Conservation (phyloP, 2,329 filamentous ascomycete genomes). For the Botrytis deweyae region DNA sequence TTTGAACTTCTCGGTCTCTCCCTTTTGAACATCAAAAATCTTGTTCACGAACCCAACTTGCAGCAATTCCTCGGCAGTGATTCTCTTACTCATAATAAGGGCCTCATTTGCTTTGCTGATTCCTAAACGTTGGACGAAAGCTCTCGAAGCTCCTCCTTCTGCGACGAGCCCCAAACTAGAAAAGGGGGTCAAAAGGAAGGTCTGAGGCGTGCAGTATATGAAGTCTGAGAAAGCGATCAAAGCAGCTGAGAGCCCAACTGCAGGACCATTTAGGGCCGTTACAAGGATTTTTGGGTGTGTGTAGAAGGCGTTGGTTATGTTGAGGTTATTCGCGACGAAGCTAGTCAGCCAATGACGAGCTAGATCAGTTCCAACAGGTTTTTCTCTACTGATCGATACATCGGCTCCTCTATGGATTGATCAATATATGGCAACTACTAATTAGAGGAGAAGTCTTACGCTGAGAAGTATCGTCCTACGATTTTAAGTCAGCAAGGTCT, state of each 20-base stretch:
- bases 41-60: constrained; percentile 81
- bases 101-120: constrained; percentile 86
- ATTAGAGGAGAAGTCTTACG: constrained; percentile 53
- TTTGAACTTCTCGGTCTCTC: constrained; percentile 68
- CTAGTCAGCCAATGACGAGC: constrained; percentile 60
- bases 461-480: constrained; percentile 70
- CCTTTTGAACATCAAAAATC: constrained; percentile 62
- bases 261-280: constrained; percentile 87
- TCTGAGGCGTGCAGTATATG: constrained; percentile 77
- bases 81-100: constrained; percentile 82
- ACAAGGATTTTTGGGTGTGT: constrained; percentile 92
- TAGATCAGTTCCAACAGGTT: constrained; percentile 43
- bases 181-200: constrained; percentile 90
- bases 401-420: constrained; percentile 67
- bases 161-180: constrained; percentile 84
- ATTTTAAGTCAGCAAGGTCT: constrained; percentile 14
- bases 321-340: constrained; percentile 85
- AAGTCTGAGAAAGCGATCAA: constrained; percentile 85
- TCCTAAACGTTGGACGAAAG: constrained; percentile 78
- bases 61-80: constrained; percentile 71
- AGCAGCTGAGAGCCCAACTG: constrained; percentile 83
- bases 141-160: constrained; percentile 78
- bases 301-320: constrained; percentile 87
- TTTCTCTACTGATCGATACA: constrained; percentile 56
- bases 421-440: constrained; percentile 23